Base-by-base conservation (phyloP, 768 basidiomycete genomes). In the Rubroboletus pulcherrimus region DNA sequence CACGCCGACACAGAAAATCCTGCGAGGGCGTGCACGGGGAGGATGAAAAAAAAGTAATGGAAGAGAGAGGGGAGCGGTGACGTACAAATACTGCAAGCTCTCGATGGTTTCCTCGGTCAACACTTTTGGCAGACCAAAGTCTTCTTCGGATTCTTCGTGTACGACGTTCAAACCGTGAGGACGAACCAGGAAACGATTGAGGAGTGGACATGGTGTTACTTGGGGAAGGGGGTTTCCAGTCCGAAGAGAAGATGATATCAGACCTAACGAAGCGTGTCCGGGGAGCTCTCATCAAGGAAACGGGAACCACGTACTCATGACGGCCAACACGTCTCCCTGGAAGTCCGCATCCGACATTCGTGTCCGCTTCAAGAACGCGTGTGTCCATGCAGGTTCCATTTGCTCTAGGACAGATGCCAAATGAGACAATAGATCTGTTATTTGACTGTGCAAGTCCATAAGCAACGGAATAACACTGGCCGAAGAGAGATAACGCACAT, bases 281-380 rank as follows among this genome's bases (percentile, higher is more conserved):
- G n/a, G 19, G 21, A 57, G 26, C 0, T 14, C 11, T 53, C 30
- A 1, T 51, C 5, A 33, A 33, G 15, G 17, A 57, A 39, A 47
- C 30, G 34, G 11, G 26, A 21, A 38, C 14, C 39, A 65, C 81
- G 48, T 56, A 87, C 88, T 86, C 55, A 93, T 84, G 7, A 93
- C 88, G 10, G 91, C 88, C 4, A 94, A 76, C 7, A 92, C 77
- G 53, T 93, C 91, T 1, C 92, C 93, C 59, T 93, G 85, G 61
- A 94, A 94, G 59, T 85, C 83, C 0, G 86, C 77, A 65, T 94
- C 91, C 35, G 85, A 74, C 56, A 95, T 80, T 11, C 89, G 77
- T 0, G 90, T 89, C 33, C 91, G 75, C 19, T 80, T 79, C 17
- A 94, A 77, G 59, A 93, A 84, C 0, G 91, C 91, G 11, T 78